Conservation (phyloP, 352 stramenopile species). For the Blastocystis sp. region DNA sequence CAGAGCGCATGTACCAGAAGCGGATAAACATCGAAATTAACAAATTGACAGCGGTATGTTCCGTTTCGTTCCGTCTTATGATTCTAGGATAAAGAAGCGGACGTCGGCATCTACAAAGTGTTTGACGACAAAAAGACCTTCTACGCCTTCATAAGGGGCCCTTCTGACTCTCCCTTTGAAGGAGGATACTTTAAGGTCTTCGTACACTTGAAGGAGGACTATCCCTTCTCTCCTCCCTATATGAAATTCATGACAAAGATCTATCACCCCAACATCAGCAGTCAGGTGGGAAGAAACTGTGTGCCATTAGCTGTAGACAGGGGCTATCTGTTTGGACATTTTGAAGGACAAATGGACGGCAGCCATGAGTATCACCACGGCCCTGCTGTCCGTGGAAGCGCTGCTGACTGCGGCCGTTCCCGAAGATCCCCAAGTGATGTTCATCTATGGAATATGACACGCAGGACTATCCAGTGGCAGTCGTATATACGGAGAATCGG, state of each 20-base stretch:
- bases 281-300: background rate
- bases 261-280: conserved; percentile 85
- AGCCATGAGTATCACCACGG: conserved; percentile 84
- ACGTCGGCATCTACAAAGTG: conserved; percentile 40
- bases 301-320: conserved; percentile 75
- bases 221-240: conserved; percentile 81
- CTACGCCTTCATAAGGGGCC: conserved; percentile 77
- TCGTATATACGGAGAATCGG: conserved; percentile 8
- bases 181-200: conserved; percentile 81
- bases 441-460: background rate
- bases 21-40: conserved; percentile 20
- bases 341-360: conserved; percentile 86
- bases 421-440: conserved; percentile 76
- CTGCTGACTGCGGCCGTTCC: conserved; percentile 82
- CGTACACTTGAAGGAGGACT: conserved; percentile 80
- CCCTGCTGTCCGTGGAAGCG: conserved; percentile 81
- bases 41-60: background rate
- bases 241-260: conserved; percentile 83
- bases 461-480: conserved; percentile 45
- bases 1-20: background rate
- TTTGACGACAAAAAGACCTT: conserved; percentile 7
- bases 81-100: background rate
- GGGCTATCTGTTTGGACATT: conserved; percentile 85
- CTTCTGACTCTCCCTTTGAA: conserved; percentile 79
- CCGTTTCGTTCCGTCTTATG: background rate